Base-by-base conservation (phyloP, 257 asterid species). In the Nicotiana otophora region DNA sequence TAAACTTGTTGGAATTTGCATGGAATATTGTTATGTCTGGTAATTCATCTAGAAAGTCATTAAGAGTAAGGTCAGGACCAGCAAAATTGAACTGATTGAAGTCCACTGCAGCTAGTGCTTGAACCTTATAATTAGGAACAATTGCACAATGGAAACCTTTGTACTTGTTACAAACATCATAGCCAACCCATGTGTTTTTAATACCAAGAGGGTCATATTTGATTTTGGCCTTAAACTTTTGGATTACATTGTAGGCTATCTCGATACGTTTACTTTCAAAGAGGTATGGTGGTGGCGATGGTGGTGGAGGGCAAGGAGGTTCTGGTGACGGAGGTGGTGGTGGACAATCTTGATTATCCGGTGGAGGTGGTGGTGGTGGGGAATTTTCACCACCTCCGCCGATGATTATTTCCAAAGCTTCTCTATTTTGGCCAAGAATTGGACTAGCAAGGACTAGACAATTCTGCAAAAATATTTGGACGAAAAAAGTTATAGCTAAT, bases 1-100 rank as follows among this genome's bases (percentile, higher is more conserved):
- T 51, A 84, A 90, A 87, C 28, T 15, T 17, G 92, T 91, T 91
- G 88, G 95, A 48, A 87, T 93, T 93, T 55, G 19, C 87, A 67
- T 92, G 97, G 87, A 90, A 90, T 84, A 90, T 80, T 34, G 89
- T 85, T 5, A 85, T 26, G 82, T 90, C 92, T 17, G 76, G 65
- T 26, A 92, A 83, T 5, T 39, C 67, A 15, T 83, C 88, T 1
- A 87, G 84, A 88, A 92, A 83, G 39, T 53, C 77, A 0, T 3
- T 28, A 2, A 92, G 12, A 5, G 36, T 9, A 1, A 85, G 83
- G 10, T 80, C 87, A 2, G 60, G 26, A 36, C 88, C 86, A 5
- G 0, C 0, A 16, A 92, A 69, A n/a, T 5, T 1, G 82, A 12
- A 84, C 23, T 78, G 82, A 54, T 89, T 91, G 91, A 93, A 91